Conservation (phyloP, 2,329 filamentous ascomycete genomes). For the Aspergillus intermedius region DNA sequence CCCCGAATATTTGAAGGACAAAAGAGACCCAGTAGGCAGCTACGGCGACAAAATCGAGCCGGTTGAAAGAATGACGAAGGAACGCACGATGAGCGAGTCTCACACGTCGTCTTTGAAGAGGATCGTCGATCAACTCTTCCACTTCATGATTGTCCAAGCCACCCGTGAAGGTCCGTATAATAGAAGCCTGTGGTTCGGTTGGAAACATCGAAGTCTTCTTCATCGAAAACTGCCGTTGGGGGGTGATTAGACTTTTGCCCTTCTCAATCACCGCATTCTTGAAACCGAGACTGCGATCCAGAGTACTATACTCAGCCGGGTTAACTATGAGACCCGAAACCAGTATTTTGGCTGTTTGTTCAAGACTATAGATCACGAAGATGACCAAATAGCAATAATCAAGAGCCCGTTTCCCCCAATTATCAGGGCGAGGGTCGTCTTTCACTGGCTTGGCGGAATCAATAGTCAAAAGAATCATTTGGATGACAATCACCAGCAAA, state of each 20-base stretch:
- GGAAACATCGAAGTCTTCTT: slow-evolving; percentile 44
- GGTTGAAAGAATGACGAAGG: slow-evolving; percentile 89
- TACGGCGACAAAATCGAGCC: slow-evolving; percentile 89
- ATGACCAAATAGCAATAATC: slow-evolving; percentile 77
- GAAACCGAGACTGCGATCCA: slow-evolving; percentile 70
- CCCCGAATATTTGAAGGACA: slow-evolving; percentile 59
- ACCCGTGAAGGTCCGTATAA: slow-evolving; percentile 71
- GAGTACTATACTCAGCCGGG: slow-evolving; percentile 83
- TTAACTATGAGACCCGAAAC: slow-evolving; percentile 93
- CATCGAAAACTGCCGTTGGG: slow-evolving; percentile 65
- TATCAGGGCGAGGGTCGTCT: slow-evolving; percentile 48
- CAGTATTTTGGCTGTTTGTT: slow-evolving; percentile 74
- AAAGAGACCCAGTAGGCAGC: slow-evolving; percentile 95
- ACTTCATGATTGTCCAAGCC: slow-evolving; percentile 59
- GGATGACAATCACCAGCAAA: slow-evolving; percentile 76
- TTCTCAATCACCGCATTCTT: slow-evolving; percentile 68
- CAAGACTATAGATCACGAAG: slow-evolving; percentile 84
- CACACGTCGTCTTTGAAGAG: slow-evolving; percentile 70
- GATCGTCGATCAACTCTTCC: slow-evolving; percentile 53
- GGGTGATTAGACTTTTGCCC: slow-evolving; percentile 72
- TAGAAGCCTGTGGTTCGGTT: slow-evolving; percentile 43
- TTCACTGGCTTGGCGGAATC: slow-evolving; percentile 71
- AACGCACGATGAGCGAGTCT: slow-evolving; percentile 88
- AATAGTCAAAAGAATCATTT: slow-evolving; percentile 79
- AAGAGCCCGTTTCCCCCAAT: slow-evolving; percentile 60